Evolutionary conservation across 805 yeast species (phyloP), one percentile per base, ranked within the genome.

Genomic region (Cyberlindnera mrakii): DNA sequence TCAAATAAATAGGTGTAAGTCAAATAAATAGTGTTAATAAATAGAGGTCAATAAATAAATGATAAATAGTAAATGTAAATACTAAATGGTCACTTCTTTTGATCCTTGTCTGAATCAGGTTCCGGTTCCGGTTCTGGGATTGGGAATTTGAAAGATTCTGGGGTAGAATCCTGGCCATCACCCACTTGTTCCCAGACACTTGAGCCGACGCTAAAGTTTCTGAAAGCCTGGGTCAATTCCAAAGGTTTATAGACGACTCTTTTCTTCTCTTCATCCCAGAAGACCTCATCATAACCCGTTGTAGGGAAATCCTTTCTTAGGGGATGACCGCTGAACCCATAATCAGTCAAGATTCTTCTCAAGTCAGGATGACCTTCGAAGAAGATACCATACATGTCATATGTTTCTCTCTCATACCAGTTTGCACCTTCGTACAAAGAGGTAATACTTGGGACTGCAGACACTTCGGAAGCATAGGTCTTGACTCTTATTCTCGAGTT

Each of bases 121-220:
- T 74, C 78, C 8, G 84, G 80, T 63, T 84, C 95, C 10, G 88
- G 87, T 64, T 77, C 78, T 27, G 95, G 95, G 39, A 80, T 74
- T 41, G 96, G 96, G 58, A 87, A 77, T 63, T 82, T 82, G 74
- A 86, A 87, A 33, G 77, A 65, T 49, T 81, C 89, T 6, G 96
- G 96, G 19, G 91, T 79, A 52, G 73, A 78, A 63, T 87, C 95
- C 48, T 77, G 72, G 57, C 96, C 96, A 16, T 81, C 83, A 45
- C 96, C 96, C 53, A 86, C 91, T 53, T 84, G 95, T 64, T 87
- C 95, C 93, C 95, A 87, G 38, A 84, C 88, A 29, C 91, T 79
- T 10, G 91, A 80, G 37, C 95, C 96, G 37, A 85, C 95, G 23
- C 85, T 71, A 70, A 87, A 87, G 72, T 85, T 84, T 73, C 96